A percentile compares a stretch with the other conserved stretches of the same genome.
phyloP scores from a whole-genome alignment of 1,284 basidiomycete species.

The Trametes polyzona region DNA sequence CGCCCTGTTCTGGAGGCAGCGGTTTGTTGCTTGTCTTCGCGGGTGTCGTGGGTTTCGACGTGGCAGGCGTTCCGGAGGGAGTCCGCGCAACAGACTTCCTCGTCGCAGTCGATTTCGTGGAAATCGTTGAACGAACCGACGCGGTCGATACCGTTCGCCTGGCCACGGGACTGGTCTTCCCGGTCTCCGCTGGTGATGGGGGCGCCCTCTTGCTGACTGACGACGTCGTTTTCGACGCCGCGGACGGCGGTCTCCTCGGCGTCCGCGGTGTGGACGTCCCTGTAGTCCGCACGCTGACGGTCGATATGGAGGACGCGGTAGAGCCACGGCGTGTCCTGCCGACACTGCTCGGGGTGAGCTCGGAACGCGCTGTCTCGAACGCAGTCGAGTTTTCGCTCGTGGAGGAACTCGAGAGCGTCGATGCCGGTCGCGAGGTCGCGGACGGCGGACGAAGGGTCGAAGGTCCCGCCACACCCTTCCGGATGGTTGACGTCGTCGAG shows the following conservation, averaged over 20 bases:
- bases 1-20: constrained; percentile 3
- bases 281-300: constrained; percentile 41
- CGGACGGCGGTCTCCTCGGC: constrained; percentile 30
- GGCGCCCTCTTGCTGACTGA: constrained; percentile 28
- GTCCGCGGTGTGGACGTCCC: constrained; percentile 31
- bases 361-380: constrained; percentile 60
- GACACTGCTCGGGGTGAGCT: constrained; percentile 40
- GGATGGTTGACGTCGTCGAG: constrained; percentile 45
- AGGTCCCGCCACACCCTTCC: constrained; percentile 33
- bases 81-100: constrained; percentile 29
- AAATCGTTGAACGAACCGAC: constrained; percentile 39
- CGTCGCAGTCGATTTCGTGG: constrained; percentile 37
- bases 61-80: constrained; percentile 10
- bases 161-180: constrained; percentile 27
- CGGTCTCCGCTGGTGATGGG: constrained; percentile 26
- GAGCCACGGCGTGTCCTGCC: constrained; percentile 48
- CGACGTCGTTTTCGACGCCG: constrained; percentile 30
- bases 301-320: constrained; percentile 45
- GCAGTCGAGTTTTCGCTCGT: constrained; percentile 54
- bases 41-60: constrained; percentile 13
- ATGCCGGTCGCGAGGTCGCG: constrained; percentile 44
- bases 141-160: constrained; percentile 35
- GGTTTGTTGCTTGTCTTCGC: constrained; percentile 18
- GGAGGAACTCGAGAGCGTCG: constrained; percentile 44
- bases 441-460: constrained; percentile 36